phyloP scores from a whole-genome alignment of 176 grass and related monocot species.

The Eremochloa ophiuroides region DNA sequence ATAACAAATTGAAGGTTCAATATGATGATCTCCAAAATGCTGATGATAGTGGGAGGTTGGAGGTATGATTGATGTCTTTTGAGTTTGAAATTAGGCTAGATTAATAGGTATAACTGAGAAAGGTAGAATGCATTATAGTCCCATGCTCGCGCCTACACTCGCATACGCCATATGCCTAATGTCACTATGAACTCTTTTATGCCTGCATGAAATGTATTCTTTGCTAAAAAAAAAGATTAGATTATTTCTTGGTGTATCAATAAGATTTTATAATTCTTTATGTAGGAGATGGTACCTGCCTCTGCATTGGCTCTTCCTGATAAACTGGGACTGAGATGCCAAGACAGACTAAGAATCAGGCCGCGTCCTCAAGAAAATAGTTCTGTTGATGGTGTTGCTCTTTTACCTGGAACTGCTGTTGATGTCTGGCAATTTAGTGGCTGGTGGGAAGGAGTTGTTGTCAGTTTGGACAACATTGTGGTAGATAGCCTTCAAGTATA shows the following conservation, averaged over 20 bases:
- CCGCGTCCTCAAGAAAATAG: conserved; percentile 48
- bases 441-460: conserved; percentile 93
- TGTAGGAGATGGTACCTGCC: conserved; percentile 70
- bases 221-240: conserved; percentile 6
- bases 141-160: background rate
- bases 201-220: background rate
- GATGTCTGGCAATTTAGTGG: conserved; percentile 82
- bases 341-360: conserved; percentile 57
- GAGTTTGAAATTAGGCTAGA: conserved; percentile 11
- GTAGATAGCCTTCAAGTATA: conserved; percentile 60
- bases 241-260: background rate
- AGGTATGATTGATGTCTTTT: conserved; percentile 46
- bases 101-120: background rate
- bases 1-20: conserved; percentile 82
- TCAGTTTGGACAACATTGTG: conserved; percentile 34
- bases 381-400: conserved; percentile 31
- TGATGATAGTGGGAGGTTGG: conserved; percentile 73
- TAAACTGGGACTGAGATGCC: conserved; percentile 65
- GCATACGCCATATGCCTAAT: too few species aligned
- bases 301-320: conserved; percentile 74
- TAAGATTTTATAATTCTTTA: conserved; percentile 14
- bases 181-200: background rate
- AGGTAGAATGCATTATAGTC: background rate
- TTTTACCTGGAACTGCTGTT: conserved; percentile 68
- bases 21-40: conserved; percentile 89